Evolutionary conservation across 1,284 basidiomycete genomes (phyloP), one percentile per base, ranked within the genome.

Genomic region (Ganoderma leucocontextum): DNA sequence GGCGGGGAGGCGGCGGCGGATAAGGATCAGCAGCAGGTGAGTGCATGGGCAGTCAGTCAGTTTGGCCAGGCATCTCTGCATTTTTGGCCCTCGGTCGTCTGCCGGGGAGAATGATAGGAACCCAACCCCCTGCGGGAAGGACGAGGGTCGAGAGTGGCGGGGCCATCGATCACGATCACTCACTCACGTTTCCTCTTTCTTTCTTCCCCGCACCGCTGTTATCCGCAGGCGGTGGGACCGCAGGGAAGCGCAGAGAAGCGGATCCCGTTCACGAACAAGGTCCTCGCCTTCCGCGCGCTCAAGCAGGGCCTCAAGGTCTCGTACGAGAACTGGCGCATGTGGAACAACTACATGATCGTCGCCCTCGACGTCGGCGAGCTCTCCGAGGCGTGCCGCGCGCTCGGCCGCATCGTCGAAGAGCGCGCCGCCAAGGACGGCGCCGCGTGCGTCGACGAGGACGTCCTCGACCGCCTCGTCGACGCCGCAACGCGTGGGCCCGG

Each of bases 281-380:
- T 91, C 59, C 89, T 96, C 52, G 98, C 98, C 0, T 98, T 96
- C 86, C 92, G 92, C n/a, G 97, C 98, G 13, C 91, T 99, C 52
- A 92, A 93, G 74, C 92, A 95, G 73, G 96, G 97, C 4, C 87
- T 99, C 68, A 92, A 91, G 73, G 90, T 89, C 77, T 87, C 89
- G 63, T 94, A 95, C 79, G 92, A 96, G 63, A 97, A 97, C 76
- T 99, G 97, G 97, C 89, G 95, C 19, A 97, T 99, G 89, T 99
- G 98, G 98, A 87, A 88, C 73, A 99, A 99, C 83, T 99, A 97
- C 84, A 97, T 97, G 93, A 85, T 98, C 73, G 92, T 99, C 44
- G 88, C 95, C 8, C 86, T 98, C 80, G 96, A 99, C 75, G 93
- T 98, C 17, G 97, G 97, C 8, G 94, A 98, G 80, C 86, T 98